A percentile compares a stretch with the other conserved stretches of the same genome.
These are phyloP conservation scores for Ensete ventricosum DNA, from an alignment of 176 grass and related monocot genomes.

Conservation along the genomic window DNA sequence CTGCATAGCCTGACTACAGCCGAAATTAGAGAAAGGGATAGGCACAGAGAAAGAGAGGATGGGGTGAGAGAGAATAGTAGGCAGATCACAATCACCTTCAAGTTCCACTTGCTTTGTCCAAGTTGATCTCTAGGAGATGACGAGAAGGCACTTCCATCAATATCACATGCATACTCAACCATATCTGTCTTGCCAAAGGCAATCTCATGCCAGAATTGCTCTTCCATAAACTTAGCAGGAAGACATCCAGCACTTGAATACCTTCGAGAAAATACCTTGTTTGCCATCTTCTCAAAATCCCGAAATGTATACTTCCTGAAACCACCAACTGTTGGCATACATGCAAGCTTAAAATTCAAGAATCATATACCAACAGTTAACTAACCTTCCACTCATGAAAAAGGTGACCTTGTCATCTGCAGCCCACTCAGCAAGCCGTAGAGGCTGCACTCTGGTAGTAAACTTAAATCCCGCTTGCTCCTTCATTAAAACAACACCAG, in stretches of 20 bases:
- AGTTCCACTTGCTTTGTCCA: slow-evolving; percentile 90
- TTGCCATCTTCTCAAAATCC: slow-evolving; percentile 94
- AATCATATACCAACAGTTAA: neutral
- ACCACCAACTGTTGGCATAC: neutral
- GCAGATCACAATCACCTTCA: slow-evolving; percentile 47
- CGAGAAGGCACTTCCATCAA: slow-evolving; percentile 98
- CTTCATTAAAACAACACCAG: slow-evolving; percentile 74
- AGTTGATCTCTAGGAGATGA: slow-evolving; percentile 73
- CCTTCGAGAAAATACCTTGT: slow-evolving; percentile 75
- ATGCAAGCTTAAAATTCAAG: neutral
- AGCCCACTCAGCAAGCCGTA: slow-evolving; percentile 79
- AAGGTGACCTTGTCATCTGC: slow-evolving; percentile 76
- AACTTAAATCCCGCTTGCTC: slow-evolving; percentile 91
- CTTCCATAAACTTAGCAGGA: slow-evolving; percentile 71
- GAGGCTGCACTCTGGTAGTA: slow-evolving; percentile 89
- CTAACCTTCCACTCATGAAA: slow-evolving; percentile 94
- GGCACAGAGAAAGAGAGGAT: neutral
- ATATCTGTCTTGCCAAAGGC: slow-evolving; percentile 85
- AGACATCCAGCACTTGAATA: slow-evolving; percentile 76
- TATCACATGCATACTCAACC: slow-evolving; percentile 97
- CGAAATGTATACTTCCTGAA: slow-evolving; percentile 95
- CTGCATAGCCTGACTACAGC: too few species aligned
- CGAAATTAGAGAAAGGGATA: too few species aligned
- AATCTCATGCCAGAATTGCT: slow-evolving; percentile 97
- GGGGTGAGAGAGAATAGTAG: neutral